Evolutionary conservation across 2,329 filamentous ascomycete species (phyloP), one percentile per base, ranked within the genome.

Genomic region (Aspergillus nomiae): DNA sequence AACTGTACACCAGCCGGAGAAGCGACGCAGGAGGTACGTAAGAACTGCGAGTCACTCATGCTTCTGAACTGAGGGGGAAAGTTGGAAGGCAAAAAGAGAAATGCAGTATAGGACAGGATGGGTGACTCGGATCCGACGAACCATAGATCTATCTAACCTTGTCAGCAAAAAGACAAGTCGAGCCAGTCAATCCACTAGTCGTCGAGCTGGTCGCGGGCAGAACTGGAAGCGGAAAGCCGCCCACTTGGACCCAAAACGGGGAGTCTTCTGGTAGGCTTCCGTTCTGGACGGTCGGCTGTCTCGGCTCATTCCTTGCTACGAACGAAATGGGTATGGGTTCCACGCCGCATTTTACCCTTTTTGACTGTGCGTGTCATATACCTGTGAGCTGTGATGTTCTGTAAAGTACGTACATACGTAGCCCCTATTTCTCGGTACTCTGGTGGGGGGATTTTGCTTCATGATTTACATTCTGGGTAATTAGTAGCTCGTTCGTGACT

Each of bases 201-300:
- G 51, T 55, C 36, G 34, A 55, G 51, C 19, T 54, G 51, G 51
- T 55, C 51, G 51, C 21, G 58, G 48, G 43, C 48, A 48, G 61
- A 59, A 64, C 63, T 69, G 64, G 63, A 67, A 65, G 63, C 67
- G 67, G 67, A 69, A 65, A 58, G 59, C 59, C 63, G 53, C 57
- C 65, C 63, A 60, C 63, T 59, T 63, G 24, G 57, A 50, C 46
- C 30, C 51, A 55, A 24, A 24, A 41, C 21, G 19, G 51, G 48
- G 26, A 56, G 32, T 32, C 28, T 45, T 30, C 36, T 55, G 30
- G 57, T 38, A 50, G 34, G 50, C 34, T 59, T 55, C 60, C 61
- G 53, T 46, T 57, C 59, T 63, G 64, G 60, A 41, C 51, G 54
- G 45, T 58, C 66, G 65, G 65, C 56, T 66, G 62, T 63, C 63